Conservation (phyloP, 148 eudicot genomes). For the Camellia sinensis region DNA sequence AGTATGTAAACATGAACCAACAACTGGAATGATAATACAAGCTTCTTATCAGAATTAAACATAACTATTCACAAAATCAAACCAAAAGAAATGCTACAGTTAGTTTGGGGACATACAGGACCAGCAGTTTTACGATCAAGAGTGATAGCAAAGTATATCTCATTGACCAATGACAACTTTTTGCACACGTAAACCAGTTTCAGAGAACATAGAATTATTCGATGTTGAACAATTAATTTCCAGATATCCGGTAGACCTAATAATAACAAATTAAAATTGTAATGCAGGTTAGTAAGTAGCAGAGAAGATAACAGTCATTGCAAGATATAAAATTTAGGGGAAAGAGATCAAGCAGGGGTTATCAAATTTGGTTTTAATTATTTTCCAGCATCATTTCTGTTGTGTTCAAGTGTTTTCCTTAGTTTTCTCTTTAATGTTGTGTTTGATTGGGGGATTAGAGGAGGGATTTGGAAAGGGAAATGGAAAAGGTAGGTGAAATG, state of each 20-base stretch:
- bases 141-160: constrained; percentile 97
- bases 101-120: constrained; percentile 63
- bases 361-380: too few species aligned
- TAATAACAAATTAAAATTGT: background rate
- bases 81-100: background rate
- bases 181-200: constrained; percentile 83
- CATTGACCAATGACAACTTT: constrained; percentile 80
- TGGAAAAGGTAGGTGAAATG: too few species aligned
- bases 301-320: background rate
- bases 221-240: background rate
- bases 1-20: too few species aligned
- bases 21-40: background rate
- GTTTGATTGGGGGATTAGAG: too few species aligned
- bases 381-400: too few species aligned
- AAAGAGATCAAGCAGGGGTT: background rate
- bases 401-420: too few species aligned
- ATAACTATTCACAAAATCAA: background rate
- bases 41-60: background rate
- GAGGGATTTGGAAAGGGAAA: too few species aligned
- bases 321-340: too few species aligned
- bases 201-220: background rate
- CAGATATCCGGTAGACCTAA: background rate
- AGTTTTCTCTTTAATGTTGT: too few species aligned
- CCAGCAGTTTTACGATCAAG: constrained; percentile 89
- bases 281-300: background rate